Conservation (phyloP, 257 asterid species). For the Fraxinus pennsylvanica region DNA sequence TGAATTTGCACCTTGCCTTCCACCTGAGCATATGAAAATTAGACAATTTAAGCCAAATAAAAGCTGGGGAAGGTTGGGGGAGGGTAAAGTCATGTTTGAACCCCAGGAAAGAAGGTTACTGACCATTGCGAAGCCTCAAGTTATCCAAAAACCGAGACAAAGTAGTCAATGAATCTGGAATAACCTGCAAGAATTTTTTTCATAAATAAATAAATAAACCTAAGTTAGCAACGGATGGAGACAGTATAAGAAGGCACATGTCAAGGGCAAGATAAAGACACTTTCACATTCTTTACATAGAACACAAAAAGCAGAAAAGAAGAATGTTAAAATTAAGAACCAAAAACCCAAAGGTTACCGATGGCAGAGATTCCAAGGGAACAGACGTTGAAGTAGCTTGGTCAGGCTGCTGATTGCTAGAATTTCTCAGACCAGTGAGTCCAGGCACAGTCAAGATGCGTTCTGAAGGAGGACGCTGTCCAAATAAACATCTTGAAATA, state of each 20-base stretch:
- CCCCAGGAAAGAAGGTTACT: conserved; percentile 32
- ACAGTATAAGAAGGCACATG: not conserved
- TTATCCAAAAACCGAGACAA: conserved; percentile 64
- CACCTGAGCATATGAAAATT: conserved; percentile 33
- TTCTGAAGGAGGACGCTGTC: conserved; percentile 60
- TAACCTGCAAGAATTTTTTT: conserved; percentile 47
- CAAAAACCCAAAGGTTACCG: conserved; percentile 42
- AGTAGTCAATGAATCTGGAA: conserved; percentile 81
- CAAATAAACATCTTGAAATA: conserved; percentile 19
- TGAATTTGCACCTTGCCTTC: conserved; percentile 46
- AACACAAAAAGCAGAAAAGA: not conserved
- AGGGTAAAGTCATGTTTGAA: not conserved
- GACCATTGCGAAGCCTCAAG: conserved; percentile 68
- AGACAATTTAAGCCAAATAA: conserved; percentile 4
- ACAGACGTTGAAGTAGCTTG: conserved; percentile 45
- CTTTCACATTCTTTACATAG: not conserved
- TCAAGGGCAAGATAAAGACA: not conserved
- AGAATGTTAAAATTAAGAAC: not conserved
- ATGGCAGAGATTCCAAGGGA: conserved; percentile 64
- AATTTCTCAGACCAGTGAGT: conserved; percentile 45
- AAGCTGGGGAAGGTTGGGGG: conserved; percentile 1
- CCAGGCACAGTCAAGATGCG: conserved; percentile 37
- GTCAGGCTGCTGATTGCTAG: conserved; percentile 46
- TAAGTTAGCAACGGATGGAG: not conserved
- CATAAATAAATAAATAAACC: conserved; percentile 17